phyloP scores from a whole-genome alignment of 2,329 filamentous ascomycete genomes.

The Epichloe sp. region DNA sequence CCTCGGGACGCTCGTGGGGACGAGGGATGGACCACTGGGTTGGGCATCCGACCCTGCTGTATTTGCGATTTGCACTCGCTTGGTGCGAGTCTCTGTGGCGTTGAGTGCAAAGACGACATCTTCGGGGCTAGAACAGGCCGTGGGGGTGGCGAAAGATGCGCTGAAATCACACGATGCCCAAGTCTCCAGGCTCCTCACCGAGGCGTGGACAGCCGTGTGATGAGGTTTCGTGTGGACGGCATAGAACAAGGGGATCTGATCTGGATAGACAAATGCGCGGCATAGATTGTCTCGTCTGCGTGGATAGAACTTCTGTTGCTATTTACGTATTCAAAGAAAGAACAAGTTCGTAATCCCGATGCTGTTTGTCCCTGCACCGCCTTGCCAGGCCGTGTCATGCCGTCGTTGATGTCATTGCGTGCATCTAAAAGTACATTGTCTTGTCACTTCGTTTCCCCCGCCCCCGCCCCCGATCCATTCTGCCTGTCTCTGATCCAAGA shows the following conservation, averaged over 20 bases:
- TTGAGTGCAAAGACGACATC: conserved; percentile 13
- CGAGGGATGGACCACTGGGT: conserved; percentile 54
- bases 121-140: conserved; percentile 6
- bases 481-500: no score
- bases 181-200: conserved; percentile 18
- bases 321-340: no score
- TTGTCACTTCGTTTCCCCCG: no score
- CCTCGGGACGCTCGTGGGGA: conserved; percentile 21
- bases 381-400: not conserved
- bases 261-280: not conserved
- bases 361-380: no score
- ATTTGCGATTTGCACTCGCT: conserved; percentile 44
- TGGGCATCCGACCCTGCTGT: conserved; percentile 57
- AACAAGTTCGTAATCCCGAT: no score
- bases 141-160: conserved; percentile 3
- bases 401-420: not conserved
- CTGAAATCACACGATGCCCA: conserved; percentile 1
- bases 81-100: conserved; percentile 28
- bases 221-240: not conserved
- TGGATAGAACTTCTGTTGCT: no score
- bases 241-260: not conserved
- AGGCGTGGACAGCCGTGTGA: conserved; percentile 4
- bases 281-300: no score
- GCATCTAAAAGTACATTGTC: not conserved
- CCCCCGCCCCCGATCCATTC: no score